Evolutionary conservation across 1,284 basidiomycete species (phyloP).

Genomic region (Porogramme epimiltina): DNA sequence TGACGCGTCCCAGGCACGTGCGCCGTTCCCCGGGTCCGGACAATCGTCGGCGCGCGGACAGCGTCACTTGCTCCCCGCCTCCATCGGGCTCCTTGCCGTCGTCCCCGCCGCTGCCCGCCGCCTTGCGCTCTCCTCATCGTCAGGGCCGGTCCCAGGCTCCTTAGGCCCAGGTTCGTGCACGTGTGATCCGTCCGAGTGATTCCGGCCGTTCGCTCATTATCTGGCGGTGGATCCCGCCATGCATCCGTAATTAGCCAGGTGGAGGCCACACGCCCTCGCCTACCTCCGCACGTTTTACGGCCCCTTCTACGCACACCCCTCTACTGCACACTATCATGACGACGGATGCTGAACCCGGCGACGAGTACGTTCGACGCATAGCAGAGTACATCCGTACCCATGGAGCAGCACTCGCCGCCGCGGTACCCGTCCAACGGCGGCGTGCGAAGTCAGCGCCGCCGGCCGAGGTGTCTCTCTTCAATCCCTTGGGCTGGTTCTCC

Average conservation of each 20-base stretch:
- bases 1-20: slow-evolving; percentile 31
- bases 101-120: not conserved
- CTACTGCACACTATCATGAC: slow-evolving; percentile 9
- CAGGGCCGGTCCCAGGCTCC: no score
- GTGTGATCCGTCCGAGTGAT: no score
- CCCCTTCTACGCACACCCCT: slow-evolving; percentile 4
- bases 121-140: no score
- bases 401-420: slow-evolving; percentile 70
- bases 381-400: slow-evolving; percentile 71
- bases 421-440: slow-evolving; percentile 52
- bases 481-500: slow-evolving; percentile 66
- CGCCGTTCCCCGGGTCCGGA: slow-evolving; percentile 8
- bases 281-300: slow-evolving; percentile 14
- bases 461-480: slow-evolving; percentile 47
- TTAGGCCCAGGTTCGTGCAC: slow-evolving; percentile 1
- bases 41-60: not conserved
- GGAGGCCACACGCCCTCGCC: slow-evolving; percentile 8
- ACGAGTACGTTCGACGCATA: slow-evolving; percentile 71
- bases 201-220: not conserved
- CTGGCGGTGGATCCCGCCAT: slow-evolving; percentile 8
- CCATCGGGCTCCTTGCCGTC: slow-evolving; percentile 7
- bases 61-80: slow-evolving; percentile 7
- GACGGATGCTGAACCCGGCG: slow-evolving; percentile 70
- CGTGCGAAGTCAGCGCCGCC: slow-evolving; percentile 39
- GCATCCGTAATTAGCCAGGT: slow-evolving; percentile 17